Evolutionary conservation across 2,329 filamentous ascomycete species (phyloP).

Genomic region (Verticillium nonalfalfae): DNA sequence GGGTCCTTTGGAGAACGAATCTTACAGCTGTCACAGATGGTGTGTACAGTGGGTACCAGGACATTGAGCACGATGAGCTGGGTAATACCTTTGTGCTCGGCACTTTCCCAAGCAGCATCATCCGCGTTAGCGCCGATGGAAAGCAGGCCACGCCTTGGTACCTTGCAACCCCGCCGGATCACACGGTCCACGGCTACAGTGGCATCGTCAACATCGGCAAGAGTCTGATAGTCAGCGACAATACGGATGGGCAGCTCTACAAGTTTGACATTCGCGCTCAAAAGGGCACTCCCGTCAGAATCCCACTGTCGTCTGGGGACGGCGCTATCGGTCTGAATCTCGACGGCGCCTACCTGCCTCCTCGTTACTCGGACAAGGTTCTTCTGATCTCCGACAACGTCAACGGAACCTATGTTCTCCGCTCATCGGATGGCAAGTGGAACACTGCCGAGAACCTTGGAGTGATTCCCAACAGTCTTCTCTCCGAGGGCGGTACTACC

Average conservation of each 20-base stretch:
- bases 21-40: slow-evolving; percentile 20
- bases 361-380: slow-evolving; percentile 23
- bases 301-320: not conserved
- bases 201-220: slow-evolving; percentile 7
- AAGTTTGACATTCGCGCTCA: slow-evolving; percentile 21
- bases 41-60: slow-evolving; percentile 29
- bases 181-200: slow-evolving; percentile 13
- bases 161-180: slow-evolving; percentile 17
- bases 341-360: slow-evolving; percentile 26
- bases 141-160: slow-evolving; percentile 22
- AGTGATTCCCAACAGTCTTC: slow-evolving; percentile 15
- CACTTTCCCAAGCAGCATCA: slow-evolving; percentile 27
- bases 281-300: not conserved
- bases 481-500: slow-evolving; percentile 1
- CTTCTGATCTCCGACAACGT: slow-evolving; percentile 23
- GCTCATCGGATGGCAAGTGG: slow-evolving; percentile 26
- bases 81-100: slow-evolving; percentile 31
- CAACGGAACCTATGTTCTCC: slow-evolving; percentile 27
- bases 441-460: slow-evolving; percentile 25
- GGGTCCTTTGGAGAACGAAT: slow-evolving; percentile 13
- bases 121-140: slow-evolving; percentile 23
- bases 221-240: slow-evolving; percentile 24
- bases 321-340: slow-evolving; percentile 2
- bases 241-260: slow-evolving; percentile 23
- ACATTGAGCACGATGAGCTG: slow-evolving; percentile 25